phyloP scores from a whole-genome alignment of 2,329 filamentous ascomycete species.

The Fusarium protoensiforme region DNA sequence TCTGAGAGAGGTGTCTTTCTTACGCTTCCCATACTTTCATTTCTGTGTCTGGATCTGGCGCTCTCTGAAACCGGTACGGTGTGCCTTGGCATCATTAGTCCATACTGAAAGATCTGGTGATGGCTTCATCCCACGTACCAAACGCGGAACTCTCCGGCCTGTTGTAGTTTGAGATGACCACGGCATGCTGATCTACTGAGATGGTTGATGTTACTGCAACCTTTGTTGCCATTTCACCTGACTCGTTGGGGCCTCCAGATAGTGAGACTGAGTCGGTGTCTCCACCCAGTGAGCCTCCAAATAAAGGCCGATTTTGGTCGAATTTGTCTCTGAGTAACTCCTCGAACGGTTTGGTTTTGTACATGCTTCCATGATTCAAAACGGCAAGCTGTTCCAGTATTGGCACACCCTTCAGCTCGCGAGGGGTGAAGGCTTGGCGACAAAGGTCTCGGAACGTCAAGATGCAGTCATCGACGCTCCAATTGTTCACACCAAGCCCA shows the following conservation, averaged over 20 bases:
- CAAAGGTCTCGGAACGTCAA: not conserved
- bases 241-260: no score
- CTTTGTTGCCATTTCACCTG: no score
- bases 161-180: no score
- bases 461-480: not conserved
- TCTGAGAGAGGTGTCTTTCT: no score
- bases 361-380: conserved; percentile 2
- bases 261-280: no score
- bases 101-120: no score
- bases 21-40: not conserved
- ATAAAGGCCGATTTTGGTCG: not conserved
- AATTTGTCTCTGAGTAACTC: not conserved
- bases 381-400: not conserved
- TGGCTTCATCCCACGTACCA: no score
- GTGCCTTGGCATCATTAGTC: no score
- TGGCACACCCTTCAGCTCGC: not conserved
- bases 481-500: conserved; percentile 7
- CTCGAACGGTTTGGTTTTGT: conserved; percentile 7
- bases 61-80: not conserved
- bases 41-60: not conserved
- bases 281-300: no score
- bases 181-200: no score
- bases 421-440: not conserved
- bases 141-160: no score
- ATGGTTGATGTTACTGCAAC: no score